These are phyloP conservation scores for Coniochaeta hoffmannii DNA, from an alignment of 2,329 filamentous ascomycete genomes.

Conservation along the genomic window DNA sequence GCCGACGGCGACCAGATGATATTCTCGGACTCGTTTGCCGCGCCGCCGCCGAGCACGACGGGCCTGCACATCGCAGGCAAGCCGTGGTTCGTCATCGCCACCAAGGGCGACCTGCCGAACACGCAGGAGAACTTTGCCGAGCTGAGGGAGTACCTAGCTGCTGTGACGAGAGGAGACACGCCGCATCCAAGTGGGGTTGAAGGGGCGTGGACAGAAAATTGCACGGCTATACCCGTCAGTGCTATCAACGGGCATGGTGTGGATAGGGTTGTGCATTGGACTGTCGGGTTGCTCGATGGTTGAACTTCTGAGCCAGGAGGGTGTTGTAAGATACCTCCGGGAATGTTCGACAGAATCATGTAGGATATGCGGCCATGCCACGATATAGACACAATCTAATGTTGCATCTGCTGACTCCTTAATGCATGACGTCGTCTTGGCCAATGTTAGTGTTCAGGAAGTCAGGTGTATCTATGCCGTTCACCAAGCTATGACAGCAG, in stretches of 20 bases:
- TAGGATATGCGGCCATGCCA: neutral
- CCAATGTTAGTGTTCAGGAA: no score
- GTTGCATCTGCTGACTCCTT: no score
- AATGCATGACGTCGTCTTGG: no score
- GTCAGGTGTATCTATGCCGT: no score
- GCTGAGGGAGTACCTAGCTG: constrained; percentile 63
- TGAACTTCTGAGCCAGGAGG: constrained; percentile 6
- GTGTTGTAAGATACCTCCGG: neutral
- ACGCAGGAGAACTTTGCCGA: constrained; percentile 70
- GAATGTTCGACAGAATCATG: no score
- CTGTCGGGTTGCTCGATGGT: constrained; percentile 58
- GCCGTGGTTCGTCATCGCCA: constrained; percentile 94
- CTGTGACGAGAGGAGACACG: constrained; percentile 52
- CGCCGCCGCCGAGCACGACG: constrained; percentile 17
- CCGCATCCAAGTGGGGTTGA: constrained; percentile 66
- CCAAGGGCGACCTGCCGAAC: constrained; percentile 76
- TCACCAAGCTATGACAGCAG: no score
- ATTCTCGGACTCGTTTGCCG: constrained; percentile 21
- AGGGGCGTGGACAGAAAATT: constrained; percentile 50
- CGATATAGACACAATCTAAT: no score
- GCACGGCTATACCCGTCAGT: constrained; percentile 75
- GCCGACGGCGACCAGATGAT: constrained; percentile 17
- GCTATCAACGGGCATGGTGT: constrained; percentile 84
- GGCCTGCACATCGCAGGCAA: constrained; percentile 80
- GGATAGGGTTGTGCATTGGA: constrained; percentile 64